Evolutionary conservation across 495 filamentous ascomycete genomes (phyloP), one percentile per base, ranked within the genome.

Genomic region (Penicillium bovifimosum): DNA sequence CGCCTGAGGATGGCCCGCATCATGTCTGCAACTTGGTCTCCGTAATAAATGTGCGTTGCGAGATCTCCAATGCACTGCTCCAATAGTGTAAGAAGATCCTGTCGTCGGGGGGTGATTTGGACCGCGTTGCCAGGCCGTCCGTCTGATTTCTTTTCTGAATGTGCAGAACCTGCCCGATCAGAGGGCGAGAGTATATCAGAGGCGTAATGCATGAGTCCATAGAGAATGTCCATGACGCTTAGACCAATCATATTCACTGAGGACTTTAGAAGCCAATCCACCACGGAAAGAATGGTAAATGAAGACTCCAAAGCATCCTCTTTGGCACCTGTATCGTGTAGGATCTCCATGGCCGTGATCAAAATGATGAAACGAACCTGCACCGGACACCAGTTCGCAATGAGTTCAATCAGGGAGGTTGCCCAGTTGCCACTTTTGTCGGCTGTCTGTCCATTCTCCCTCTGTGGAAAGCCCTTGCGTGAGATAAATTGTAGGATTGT

Each of bases 1-100:
- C 87, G 83, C 24, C 77, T 69, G 26, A 96, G 71, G 36, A 96
- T 85, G 0, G 87, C 80, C 2, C 82, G 77, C 41, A 95, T 83
- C 87, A 96, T 96, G 63, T 96, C 91, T 3, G 86, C 82, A 41
- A 96, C 87, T 62, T 96, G 91, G 53, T 96, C 91, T 1, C 87
- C 86, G 65, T 96, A 96, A 67, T 96, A 96, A 11, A 92, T 83
- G 64, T 96, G 91, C 1, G 88, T 95, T 1, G 88, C 89, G n/a
- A 96, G 75, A 64, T 87, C 79, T 7, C 86, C 88, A 51, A 95
- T 90, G 65, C 84, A 91, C 53, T 80, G 76, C 58, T 89, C 84
- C 6, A 96, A 72, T 14, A 82, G 79, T 16, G 69, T 63, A 34
- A 92, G 75, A 11, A 95, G 72, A 47, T 82, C 73, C 43, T 76